phyloP scores from a whole-genome alignment of 805 yeast species.

The Teunomyces cretensis region DNA sequence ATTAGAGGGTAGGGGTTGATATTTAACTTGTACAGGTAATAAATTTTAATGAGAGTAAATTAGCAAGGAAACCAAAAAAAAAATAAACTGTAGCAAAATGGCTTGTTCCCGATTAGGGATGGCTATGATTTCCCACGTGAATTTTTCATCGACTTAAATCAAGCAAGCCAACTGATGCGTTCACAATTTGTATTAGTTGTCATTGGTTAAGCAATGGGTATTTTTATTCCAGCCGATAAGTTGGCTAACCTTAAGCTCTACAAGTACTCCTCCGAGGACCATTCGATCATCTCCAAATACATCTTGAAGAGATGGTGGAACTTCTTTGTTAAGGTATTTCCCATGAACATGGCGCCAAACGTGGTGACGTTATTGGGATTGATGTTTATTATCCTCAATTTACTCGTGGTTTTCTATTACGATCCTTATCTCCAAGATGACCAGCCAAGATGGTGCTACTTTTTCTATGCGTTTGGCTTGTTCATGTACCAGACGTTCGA shows the following conservation, averaged over 20 bases:
- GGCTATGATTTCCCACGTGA: neutral
- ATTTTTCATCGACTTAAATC: neutral
- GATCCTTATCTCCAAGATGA: constrained; percentile 65
- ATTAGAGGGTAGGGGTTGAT: constrained; percentile 45
- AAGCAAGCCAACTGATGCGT: neutral
- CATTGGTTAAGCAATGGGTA: constrained; percentile 51
- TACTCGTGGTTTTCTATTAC: constrained; percentile 62
- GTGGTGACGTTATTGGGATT: constrained; percentile 82
- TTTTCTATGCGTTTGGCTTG: constrained; percentile 74
- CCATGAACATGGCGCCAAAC: constrained; percentile 90
- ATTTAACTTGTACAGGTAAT: constrained; percentile 4
- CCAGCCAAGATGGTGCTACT: constrained; percentile 76
- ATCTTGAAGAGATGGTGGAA: constrained; percentile 83
- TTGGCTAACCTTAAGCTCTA: constrained; percentile 55
- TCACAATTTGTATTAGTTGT: neutral
- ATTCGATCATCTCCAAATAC: constrained; percentile 71
- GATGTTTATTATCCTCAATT: constrained; percentile 63
- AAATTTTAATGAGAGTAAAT: constrained; percentile 1
- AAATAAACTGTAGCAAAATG: no score
- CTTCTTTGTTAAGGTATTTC: constrained; percentile 70
- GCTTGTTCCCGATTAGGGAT: neutral
- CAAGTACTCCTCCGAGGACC: constrained; percentile 76
- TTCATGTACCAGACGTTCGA: constrained; percentile 94
- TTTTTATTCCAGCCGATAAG: constrained; percentile 56
- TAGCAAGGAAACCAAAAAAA: neutral